These are phyloP conservation scores for Thelephora terrestris DNA, from an alignment of 1,284 basidiomycete species.

Conservation along the genomic window DNA sequence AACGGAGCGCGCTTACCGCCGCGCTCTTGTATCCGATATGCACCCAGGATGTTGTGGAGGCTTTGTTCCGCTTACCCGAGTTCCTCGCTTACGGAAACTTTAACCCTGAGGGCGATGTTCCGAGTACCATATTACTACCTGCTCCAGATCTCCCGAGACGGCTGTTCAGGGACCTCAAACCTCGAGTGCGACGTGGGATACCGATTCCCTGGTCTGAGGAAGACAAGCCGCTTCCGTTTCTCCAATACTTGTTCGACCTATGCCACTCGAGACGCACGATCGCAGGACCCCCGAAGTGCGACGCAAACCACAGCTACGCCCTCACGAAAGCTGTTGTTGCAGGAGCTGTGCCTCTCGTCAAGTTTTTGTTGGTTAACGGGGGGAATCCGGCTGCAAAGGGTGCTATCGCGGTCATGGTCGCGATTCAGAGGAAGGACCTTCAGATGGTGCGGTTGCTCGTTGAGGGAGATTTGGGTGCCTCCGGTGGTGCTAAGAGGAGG, in stretches of 20 bases:
- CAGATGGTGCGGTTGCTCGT: slow-evolving; percentile 62
- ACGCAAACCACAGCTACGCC: slow-evolving; percentile 62
- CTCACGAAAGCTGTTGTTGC: slow-evolving; percentile 67
- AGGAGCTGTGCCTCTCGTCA: slow-evolving; percentile 50
- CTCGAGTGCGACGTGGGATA: slow-evolving; percentile 13
- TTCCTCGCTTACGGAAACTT: slow-evolving; percentile 3
- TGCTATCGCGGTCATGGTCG: slow-evolving; percentile 59
- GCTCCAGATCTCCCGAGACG: slow-evolving; percentile 44
- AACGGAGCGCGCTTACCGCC: slow-evolving; percentile 30
- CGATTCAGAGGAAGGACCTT: slow-evolving; percentile 63
- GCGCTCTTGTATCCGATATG: slow-evolving; percentile 61
- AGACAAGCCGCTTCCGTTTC: slow-evolving; percentile 51
- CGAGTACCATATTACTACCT: not conserved
- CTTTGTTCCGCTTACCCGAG: slow-evolving; percentile 27
- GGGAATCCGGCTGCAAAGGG: slow-evolving; percentile 58
- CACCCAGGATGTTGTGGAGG: slow-evolving; percentile 41
- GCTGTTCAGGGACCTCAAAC: slow-evolving; percentile 44
- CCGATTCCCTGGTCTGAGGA: slow-evolving; percentile 28
- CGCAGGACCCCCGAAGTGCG: slow-evolving; percentile 24
- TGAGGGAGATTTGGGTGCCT: slow-evolving; percentile 35
- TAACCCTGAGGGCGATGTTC: no score
- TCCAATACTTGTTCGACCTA: slow-evolving; percentile 39
- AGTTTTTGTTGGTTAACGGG: slow-evolving; percentile 58
- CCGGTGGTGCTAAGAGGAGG: slow-evolving; percentile 33
- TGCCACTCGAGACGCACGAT: slow-evolving; percentile 19